Evolutionary conservation across 306 rosid genomes (phyloP), one percentile per base, ranked within the genome.

Genomic region (Fagus crenata): DNA sequence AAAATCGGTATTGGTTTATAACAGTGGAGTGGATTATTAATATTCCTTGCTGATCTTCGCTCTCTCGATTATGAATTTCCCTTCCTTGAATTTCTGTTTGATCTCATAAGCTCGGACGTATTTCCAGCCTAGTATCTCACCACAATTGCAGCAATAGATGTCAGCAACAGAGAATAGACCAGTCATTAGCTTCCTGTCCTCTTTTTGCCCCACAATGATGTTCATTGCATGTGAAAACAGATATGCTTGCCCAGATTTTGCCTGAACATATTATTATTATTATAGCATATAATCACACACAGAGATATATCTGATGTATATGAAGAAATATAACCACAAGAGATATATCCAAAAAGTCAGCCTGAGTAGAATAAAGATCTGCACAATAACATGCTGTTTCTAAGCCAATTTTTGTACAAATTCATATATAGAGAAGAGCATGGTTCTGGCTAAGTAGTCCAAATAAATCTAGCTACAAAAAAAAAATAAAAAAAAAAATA

Each of bases 71-170:
- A 83, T 55, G 7, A 83, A 85, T 63, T 13, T 83, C 1, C 91
- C 91, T 79, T 85, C 85, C 71, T 78, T 85, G 65, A 2, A 73
- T 76, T 39, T 82, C 3, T 87, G 75, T 5, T 7, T 7, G 9
- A 11, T 22, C 6, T 85, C 85, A 35, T 80, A 81, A 49, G 85
- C 87, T 68, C 65, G 67, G 2, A 87, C 6, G 53, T 83, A 87
- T 76, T 85, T 87, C 89, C 87, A 85, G 31, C 91, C 89, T 37
- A 85, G 49, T n/a, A 67, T 78, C 72, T 80, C 80, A 0, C 87
- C 85, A 53, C 89, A 87, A 1, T 75, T 51, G 76, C 67, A 63
- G 72, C 91, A 85, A 17, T 39, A 59, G 6, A 87, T 85, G 51
- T 80, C 84, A 22, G 89, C 89, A 49, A 79, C 54, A 15, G 84